These are phyloP conservation scores for Cadophora malorum DNA, from an alignment of 2,329 filamentous ascomycete species.

Conservation along the genomic window DNA sequence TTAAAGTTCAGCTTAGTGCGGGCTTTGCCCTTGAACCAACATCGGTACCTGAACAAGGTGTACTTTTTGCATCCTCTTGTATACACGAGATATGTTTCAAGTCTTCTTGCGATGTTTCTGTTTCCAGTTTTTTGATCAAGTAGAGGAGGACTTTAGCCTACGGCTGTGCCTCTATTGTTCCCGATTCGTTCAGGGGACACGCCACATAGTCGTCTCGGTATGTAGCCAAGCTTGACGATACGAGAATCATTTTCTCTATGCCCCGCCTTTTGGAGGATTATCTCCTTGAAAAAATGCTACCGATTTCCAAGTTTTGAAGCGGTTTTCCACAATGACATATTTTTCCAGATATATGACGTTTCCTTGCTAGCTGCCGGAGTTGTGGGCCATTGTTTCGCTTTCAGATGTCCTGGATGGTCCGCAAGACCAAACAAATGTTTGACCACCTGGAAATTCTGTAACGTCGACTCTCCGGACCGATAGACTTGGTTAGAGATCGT, in stretches of 20 bases:
- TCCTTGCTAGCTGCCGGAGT: background rate
- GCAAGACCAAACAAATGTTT: no score
- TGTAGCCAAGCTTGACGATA: background rate
- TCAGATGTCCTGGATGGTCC: background rate
- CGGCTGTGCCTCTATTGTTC: conserved; percentile 9
- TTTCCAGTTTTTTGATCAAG: background rate
- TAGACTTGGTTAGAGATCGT: no score
- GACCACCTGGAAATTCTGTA: background rate
- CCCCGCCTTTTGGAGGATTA: background rate
- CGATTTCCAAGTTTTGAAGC: background rate
- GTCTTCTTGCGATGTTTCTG: background rate
- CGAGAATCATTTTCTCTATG: background rate
- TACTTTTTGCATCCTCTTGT: background rate
- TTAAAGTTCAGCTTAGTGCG: background rate
- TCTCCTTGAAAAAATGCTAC: background rate
- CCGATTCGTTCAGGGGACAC: conserved; percentile 11
- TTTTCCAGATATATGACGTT: background rate
- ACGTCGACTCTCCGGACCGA: background rate
- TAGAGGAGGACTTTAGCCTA: conserved; percentile 1
- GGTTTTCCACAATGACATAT: background rate
- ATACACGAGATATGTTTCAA: conserved; percentile 3
- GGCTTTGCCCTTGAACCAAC: conserved; percentile 7
- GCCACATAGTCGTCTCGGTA: background rate
- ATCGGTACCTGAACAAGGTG: background rate
- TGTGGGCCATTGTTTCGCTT: background rate